Base-by-base conservation (phyloP, 2,329 filamentous ascomycete genomes). In the Sclerotinia glacialis region DNA sequence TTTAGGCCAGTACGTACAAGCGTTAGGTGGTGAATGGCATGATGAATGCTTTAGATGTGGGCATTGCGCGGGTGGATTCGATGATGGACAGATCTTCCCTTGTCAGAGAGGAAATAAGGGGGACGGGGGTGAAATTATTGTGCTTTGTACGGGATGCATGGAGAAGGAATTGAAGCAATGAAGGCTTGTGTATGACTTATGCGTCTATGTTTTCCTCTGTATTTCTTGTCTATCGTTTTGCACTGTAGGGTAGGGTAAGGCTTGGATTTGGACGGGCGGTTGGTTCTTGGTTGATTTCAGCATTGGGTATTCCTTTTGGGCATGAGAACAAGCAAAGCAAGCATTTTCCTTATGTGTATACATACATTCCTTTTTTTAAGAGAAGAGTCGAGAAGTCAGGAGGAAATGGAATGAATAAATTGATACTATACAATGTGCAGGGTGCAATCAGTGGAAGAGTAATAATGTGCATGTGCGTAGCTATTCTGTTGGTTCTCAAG, bases 1-100 rank as follows among this genome's bases (percentile, higher is more conserved):
- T 64, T 88, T 95, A 62, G 94, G 97, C 60, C 87, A 94, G 75
- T 96, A 97, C 67, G 88, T 99, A 26, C 89, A 90, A 76, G 95
- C 95, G 0, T 82, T 99, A 53, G 94, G 92, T 6, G 88, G 87
- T 16, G 94, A 98, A 80, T 99, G 95, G 93, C 95, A 99, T 79
- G 89, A 92, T 65, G 83, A 87, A 68, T 99, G 95, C 78, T 99
- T 99, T 80, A 87, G 89, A 66, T 99, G 95, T 76, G 84, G 82
- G 21, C 80, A 81, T 21, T 89, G 87, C 72, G 78, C 80, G 14
- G 84, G 83, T 46, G 82, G 83, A 0, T 89, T 89, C 71, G 83
- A 85, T 46, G 86, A 89, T 71, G 86, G 87, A 0, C 85, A 88
- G 75, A 85, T 89, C 71, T 89, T 89, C 74, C 85, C 86, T 50